Percentiles rank a stretch among this genome's conserved stretches.
These are phyloP conservation scores for Rutstroemia sp. DNA, from an alignment of 2,329 filamentous ascomycete genomes.

Conservation along the genomic window DNA sequence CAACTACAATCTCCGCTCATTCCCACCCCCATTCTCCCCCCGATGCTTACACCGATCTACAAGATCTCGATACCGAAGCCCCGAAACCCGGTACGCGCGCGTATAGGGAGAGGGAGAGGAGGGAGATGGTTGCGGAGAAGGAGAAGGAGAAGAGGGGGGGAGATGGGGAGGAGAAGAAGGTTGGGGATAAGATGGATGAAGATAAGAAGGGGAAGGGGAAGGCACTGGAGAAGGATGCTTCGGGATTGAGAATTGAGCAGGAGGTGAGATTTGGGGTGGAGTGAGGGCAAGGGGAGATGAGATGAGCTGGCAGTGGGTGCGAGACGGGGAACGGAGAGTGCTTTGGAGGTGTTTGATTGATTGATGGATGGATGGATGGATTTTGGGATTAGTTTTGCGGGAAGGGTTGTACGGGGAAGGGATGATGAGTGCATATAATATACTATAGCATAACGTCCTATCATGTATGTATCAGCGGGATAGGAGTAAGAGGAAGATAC, in stretches of 20 bases:
- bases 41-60: not conserved
- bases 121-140: not conserved
- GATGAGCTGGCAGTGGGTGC: too few relatives aligned
- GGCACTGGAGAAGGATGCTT: not conserved
- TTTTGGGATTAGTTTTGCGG: too few relatives aligned
- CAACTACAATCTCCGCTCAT: too few relatives aligned
- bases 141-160: not conserved
- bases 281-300: not conserved
- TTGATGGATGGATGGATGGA: too few relatives aligned
- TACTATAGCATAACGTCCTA: too few relatives aligned
- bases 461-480: too few relatives aligned
- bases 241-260: not conserved
- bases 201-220: too few relatives aligned
- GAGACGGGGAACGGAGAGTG: too few relatives aligned
- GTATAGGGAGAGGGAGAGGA: conserved; percentile 19
- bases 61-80: conserved; percentile 6
- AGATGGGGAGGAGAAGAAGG: not conserved
- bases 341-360: too few relatives aligned
- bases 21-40: not conserved
- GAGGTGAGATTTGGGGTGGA: not conserved
- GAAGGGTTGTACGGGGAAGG: not conserved
- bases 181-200: not conserved
- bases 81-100: conserved; percentile 14
- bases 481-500: too few relatives aligned
- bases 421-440: too few relatives aligned